Base-by-base conservation (phyloP, 352 stramenopile species). In the Thalassiosira hispida region DNA sequence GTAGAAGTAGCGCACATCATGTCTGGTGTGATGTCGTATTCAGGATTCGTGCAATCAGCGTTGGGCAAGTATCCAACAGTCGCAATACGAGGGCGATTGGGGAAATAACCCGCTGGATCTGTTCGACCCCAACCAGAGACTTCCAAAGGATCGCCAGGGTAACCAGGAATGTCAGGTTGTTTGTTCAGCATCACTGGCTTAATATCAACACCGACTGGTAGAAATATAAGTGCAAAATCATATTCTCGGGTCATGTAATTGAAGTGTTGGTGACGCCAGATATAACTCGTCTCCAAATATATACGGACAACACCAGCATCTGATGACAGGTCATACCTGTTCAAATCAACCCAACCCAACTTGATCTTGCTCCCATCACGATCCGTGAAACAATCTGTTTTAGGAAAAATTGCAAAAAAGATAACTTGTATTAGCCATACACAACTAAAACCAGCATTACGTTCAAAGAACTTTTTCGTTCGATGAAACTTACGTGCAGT, bases 201-300 rank as follows among this genome's bases (percentile, higher is more conserved):
- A 29, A 66, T 52, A 29, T 66, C 57, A 23, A 49, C 29, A 14
- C 2, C 14, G 18, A 8, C 29, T 16, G 33, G 27, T 14, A 66
- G 35, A 29, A 66, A 66, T 49, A 66, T 33, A 66, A 66, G 57
- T 1, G 57, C 57, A 22, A 66, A 31, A 29, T 66, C 33, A 66
- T 66, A 52, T 14, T 52, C 57, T 16, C 35, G 7, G n/a, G 57
- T 66, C 1, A 4, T 18, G 31, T 52, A 18, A 66, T 66, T 66
- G 31, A 33, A 66, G 1, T 52, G n/a, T 0, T 27, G 33, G 31
- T 66, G 57, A 18, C 29, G 29, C 57, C 29, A 47, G 25, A 66
- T 66, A 25, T 66, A 18, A 66, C 31, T 29, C 20, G 51, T 66
- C 38, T 66, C 42, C 18, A 66, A 22, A 14, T 66, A 47, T 16